Conservation (phyloP, 306 rosid species). For the Vigna mungo region DNA sequence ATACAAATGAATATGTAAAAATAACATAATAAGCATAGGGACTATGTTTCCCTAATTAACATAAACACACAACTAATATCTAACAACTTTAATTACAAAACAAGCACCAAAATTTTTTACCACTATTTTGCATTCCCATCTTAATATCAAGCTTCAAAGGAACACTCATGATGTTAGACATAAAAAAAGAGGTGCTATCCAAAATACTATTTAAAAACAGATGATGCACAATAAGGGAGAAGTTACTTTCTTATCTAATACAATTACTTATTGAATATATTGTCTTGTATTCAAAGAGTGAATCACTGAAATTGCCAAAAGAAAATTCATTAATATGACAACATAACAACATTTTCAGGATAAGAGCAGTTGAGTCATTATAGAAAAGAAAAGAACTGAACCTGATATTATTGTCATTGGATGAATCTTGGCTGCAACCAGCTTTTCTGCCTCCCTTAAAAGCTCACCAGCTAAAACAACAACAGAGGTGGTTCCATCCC, state of each 20-base stretch:
- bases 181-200: background rate
- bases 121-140: background rate
- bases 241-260: constrained; percentile 7
- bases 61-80: too few species aligned
- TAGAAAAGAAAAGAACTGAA: constrained; percentile 40
- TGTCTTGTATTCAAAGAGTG: background rate
- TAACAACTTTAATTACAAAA: constrained; percentile 17
- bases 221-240: constrained; percentile 14
- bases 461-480: constrained; percentile 99
- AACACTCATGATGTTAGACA: constrained; percentile 13
- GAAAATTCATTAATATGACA: background rate
- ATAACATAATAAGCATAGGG: too few species aligned
- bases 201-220: background rate
- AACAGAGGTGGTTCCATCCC: constrained; percentile 99
- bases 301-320: constrained; percentile 14
- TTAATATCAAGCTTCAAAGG: constrained; percentile 10
- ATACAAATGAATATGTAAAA: too few species aligned
- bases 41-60: too few species aligned
- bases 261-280: background rate
- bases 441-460: constrained; percentile 93
- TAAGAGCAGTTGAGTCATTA: background rate
- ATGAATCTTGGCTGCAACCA: constrained; percentile 89
- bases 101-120: background rate
- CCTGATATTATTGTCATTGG: constrained; percentile 99
- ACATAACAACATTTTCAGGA: background rate